These are phyloP conservation scores for Yarrowia deformans DNA, from an alignment of 805 yeast genomes.

Conservation along the genomic window DNA sequence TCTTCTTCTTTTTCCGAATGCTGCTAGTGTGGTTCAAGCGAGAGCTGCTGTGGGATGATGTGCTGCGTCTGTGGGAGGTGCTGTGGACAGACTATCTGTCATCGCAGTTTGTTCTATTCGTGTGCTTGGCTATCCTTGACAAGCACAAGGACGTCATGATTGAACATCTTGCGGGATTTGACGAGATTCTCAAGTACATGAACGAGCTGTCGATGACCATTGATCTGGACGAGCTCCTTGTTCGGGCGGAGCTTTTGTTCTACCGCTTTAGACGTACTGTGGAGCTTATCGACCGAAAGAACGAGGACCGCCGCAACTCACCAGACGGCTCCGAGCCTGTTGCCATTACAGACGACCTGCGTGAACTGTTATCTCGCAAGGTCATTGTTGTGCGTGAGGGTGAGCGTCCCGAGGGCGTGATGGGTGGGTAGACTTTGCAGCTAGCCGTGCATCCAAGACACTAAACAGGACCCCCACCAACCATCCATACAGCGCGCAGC, in stretches of 20 bases:
- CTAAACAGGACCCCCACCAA: background rate
- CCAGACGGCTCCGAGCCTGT: conserved; percentile 39
- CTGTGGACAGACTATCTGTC: conserved; percentile 87
- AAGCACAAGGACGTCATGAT: conserved; percentile 81
- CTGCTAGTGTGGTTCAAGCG: conserved; percentile 93
- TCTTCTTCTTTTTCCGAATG: conserved; percentile 96
- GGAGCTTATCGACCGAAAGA: conserved; percentile 67
- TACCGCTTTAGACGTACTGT: conserved; percentile 81
- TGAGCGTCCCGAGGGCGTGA: conserved; percentile 50
- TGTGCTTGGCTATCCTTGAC: conserved; percentile 88
- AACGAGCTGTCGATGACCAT: conserved; percentile 84
- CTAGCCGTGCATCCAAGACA: conserved; percentile 5
- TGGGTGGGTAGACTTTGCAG: conserved; percentile 48
- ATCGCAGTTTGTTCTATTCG: conserved; percentile 85
- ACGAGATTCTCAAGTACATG: conserved; percentile 90
- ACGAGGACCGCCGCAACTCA: conserved; percentile 42
- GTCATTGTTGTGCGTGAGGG: conserved; percentile 70
- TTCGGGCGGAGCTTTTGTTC: conserved; percentile 85
- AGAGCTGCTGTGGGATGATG: conserved; percentile 81
- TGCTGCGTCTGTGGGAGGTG: conserved; percentile 87
- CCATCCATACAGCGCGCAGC: background rate
- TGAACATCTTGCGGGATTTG: conserved; percentile 77
- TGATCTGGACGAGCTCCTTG: conserved; percentile 75
- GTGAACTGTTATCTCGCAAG: conserved; percentile 66
- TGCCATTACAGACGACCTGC: conserved; percentile 58